Evolutionary conservation across 2,329 filamentous ascomycete species (phyloP).

Genomic region (Ceratocystiopsis brevicomis): DNA sequence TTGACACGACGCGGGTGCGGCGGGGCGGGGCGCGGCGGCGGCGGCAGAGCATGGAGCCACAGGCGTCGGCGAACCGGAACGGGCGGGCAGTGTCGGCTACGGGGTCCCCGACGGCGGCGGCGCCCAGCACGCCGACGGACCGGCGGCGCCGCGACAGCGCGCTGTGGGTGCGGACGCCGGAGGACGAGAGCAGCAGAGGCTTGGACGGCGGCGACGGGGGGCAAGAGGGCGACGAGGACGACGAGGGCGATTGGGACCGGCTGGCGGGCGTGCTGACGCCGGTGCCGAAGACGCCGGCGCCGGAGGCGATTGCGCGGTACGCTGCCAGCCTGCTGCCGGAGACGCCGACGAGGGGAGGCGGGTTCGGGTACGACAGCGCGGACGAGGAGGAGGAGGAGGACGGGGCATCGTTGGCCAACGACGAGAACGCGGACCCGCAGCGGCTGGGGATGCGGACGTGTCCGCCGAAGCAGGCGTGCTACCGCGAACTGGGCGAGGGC

Average conservation of each 20-base stretch:
- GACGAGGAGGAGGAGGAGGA: slow-evolving; percentile 13
- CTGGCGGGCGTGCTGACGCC: slow-evolving; percentile 27
- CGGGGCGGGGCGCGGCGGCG: slow-evolving; percentile 53
- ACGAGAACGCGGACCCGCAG: slow-evolving; percentile 11
- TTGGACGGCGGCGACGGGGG: slow-evolving; percentile 11
- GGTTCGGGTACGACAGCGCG: slow-evolving; percentile 9
- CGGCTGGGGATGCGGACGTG: slow-evolving; percentile 32
- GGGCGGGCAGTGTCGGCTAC: slow-evolving; percentile 37
- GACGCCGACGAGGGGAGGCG: slow-evolving; percentile 20
- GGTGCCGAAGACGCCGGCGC: slow-evolving; percentile 38
- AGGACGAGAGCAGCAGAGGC: slow-evolving; percentile 15
- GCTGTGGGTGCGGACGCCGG: slow-evolving; percentile 35
- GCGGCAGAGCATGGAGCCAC: slow-evolving; percentile 71
- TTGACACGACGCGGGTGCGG: slow-evolving; percentile 48
- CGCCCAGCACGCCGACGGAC: slow-evolving; percentile 15
- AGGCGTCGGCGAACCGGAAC: slow-evolving; percentile 48
- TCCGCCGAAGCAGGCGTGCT: slow-evolving; percentile 27
- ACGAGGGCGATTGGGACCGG: slow-evolving; percentile 15
- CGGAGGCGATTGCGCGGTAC: slow-evolving; percentile 33
- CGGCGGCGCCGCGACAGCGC: slow-evolving; percentile 29
- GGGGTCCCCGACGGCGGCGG: slow-evolving; percentile 9
- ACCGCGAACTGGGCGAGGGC: slow-evolving; percentile 22
- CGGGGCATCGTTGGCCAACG: background rate
- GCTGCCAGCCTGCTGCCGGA: slow-evolving; percentile 29
- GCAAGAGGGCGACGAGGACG: slow-evolving; percentile 13